These are phyloP conservation scores for Podila epicladia DNA, from an alignment of 192 early-diverging fungal species.

Conservation along the genomic window DNA sequence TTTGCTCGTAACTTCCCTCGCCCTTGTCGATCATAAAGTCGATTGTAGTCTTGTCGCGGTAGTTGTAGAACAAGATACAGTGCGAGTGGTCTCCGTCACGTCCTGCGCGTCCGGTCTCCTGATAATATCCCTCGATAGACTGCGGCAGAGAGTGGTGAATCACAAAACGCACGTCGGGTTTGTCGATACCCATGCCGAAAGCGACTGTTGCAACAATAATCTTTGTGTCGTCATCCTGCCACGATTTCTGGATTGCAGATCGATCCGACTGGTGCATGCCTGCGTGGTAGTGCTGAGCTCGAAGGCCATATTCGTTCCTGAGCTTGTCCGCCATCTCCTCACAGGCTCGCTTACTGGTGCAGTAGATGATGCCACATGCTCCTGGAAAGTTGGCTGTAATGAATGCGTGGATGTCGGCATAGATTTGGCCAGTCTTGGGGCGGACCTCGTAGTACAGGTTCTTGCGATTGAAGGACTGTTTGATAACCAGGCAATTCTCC, in stretches of 20 bases:
- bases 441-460: conserved; percentile 85
- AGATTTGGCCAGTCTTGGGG: conserved; percentile 68
- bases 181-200: conserved; percentile 99
- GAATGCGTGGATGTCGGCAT: conserved; percentile 76
- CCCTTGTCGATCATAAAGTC: conserved; percentile 84
- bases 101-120: conserved; percentile 96
- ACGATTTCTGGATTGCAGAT: conserved; percentile 77
- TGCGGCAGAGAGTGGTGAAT: conserved; percentile 92
- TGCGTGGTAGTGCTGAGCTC: conserved; percentile 88
- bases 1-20: conserved; percentile 84
- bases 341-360: conserved; percentile 78
- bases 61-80: conserved; percentile 89
- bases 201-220: conserved; percentile 97
- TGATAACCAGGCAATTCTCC: conserved; percentile 72
- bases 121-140: conserved; percentile 94
- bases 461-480: conserved; percentile 88
- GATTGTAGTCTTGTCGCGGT: conserved; percentile 76
- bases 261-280: conserved; percentile 85
- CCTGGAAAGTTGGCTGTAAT: conserved; percentile 69
- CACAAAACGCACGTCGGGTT: conserved; percentile 95
- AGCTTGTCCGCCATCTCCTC: conserved; percentile 84
- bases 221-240: conserved; percentile 77
- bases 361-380: conserved; percentile 95
- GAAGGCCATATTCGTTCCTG: conserved; percentile 63
- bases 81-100: conserved; percentile 87